A percentile compares a stretch with the other conserved stretches of the same genome.
phyloP scores from a whole-genome alignment of 2,329 filamentous ascomycete genomes.

The Ophiognomonia clavigignenti-juglandacearum region DNA sequence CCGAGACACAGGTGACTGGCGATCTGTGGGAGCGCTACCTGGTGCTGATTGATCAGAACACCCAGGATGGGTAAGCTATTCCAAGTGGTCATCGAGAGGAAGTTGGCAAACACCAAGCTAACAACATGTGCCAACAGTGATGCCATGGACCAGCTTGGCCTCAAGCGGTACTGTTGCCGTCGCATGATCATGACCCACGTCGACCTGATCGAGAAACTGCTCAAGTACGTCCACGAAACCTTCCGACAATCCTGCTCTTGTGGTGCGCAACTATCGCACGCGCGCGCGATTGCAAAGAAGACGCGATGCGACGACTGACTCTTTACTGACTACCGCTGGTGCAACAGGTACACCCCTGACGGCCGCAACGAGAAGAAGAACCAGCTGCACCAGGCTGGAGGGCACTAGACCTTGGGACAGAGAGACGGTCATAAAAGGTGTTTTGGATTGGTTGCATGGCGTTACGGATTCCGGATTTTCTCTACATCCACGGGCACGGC shows the following conservation, averaged over 20 bases:
- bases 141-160: conserved; percentile 90
- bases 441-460: conserved; percentile 9
- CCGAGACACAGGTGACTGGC: conserved; percentile 70
- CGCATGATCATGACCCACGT: conserved; percentile 99
- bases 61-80: conserved; percentile 64
- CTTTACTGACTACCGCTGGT: not conserved
- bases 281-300: not conserved
- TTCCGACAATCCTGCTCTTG: not conserved
- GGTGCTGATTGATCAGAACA: conserved; percentile 74
- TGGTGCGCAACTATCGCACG: too few species aligned
- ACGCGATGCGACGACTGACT: not conserved
- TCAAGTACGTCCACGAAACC: conserved; percentile 80
- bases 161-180: conserved; percentile 96
- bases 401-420: conserved; percentile 6
- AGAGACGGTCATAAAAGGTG: not conserved
- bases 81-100: not conserved
- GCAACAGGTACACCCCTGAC: conserved; percentile 53
- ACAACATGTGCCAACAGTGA: conserved; percentile 54
- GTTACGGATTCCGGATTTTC: conserved; percentile 8
- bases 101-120: conserved; percentile 20
- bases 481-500: not conserved
- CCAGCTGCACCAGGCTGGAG: conserved; percentile 25
- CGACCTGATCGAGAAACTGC: conserved; percentile 95
- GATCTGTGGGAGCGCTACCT: conserved; percentile 98
- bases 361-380: conserved; percentile 60